Conservation (phyloP, 148 eudicot genomes). For the Camellia lanceoleosa region DNA sequence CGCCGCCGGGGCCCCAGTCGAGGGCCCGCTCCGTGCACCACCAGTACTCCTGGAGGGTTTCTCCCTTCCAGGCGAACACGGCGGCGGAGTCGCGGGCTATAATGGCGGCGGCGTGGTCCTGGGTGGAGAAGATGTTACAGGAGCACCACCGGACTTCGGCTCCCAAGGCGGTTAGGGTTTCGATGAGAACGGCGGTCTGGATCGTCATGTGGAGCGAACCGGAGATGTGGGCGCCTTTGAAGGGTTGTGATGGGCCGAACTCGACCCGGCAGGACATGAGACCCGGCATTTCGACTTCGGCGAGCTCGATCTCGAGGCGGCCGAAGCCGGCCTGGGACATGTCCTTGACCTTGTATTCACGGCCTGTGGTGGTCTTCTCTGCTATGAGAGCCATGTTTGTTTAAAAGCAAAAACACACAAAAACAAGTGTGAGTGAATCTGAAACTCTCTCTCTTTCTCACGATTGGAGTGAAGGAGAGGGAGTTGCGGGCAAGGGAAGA, state of each 20-base stretch:
- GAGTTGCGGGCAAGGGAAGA: constrained; percentile 2
- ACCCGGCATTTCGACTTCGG: constrained; percentile 98
- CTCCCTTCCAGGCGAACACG: constrained; percentile 99
- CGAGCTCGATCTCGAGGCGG: constrained; percentile 87
- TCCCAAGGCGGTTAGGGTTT: constrained; percentile 85
- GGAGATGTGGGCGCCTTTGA: constrained; percentile 82
- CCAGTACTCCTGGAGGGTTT: constrained; percentile 98
- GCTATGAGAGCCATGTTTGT: constrained; percentile 56
- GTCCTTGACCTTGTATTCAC: constrained; percentile 97
- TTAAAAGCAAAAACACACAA: background rate
- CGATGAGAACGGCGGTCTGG: constrained; percentile 92
- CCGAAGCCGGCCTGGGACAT: constrained; percentile 97
- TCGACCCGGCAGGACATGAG: constrained; percentile 82
- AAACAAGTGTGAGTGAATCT: background rate
- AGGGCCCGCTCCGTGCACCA: constrained; percentile 98
- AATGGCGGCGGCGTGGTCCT: constrained; percentile 96
- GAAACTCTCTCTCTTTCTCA: constrained; percentile 11
- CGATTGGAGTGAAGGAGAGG: constrained; percentile 14
- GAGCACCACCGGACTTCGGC: constrained; percentile 99
- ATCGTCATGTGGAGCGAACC: constrained; percentile 97
- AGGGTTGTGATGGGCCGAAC: constrained; percentile 83
- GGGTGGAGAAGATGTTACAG: constrained; percentile 97
- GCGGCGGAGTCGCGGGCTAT: constrained; percentile 92
- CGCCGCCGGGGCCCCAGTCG: constrained; percentile 94
- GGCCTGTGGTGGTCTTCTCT: constrained; percentile 78